Conservation (phyloP, 1,284 basidiomycete species). For the Boletus albobrunnescens region DNA sequence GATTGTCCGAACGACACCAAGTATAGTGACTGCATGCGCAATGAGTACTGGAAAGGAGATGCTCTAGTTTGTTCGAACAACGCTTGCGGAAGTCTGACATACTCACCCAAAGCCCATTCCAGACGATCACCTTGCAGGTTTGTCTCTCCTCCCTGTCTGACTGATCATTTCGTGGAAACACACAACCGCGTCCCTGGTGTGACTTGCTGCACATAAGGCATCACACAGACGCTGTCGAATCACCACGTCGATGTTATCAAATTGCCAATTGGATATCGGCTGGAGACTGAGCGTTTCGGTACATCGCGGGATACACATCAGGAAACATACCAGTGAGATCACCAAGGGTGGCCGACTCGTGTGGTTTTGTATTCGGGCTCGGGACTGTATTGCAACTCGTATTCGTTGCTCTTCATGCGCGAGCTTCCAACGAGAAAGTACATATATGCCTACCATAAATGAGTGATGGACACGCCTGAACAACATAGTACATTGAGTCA, state of each 20-base stretch:
- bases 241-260: neutral
- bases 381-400: neutral
- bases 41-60: constrained; percentile 27
- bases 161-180: neutral
- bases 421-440: neutral
- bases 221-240: no score
- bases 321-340: neutral
- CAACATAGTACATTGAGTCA: neutral
- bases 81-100: no score
- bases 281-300: neutral
- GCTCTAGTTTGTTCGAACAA: neutral
- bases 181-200: neutral
- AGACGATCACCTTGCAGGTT: no score
- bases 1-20: no score
- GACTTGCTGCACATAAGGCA: neutral
- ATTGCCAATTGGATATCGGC: neutral
- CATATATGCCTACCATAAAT: neutral
- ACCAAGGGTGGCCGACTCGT: neutral
- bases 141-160: no score
- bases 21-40: no score
- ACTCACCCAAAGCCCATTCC: no score
- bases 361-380: neutral
- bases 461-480: neutral
- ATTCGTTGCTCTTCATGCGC: neutral
- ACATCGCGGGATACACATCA: neutral